Conservation (phyloP, 75 land plant species). For the Ceratopteris richardii region DNA sequence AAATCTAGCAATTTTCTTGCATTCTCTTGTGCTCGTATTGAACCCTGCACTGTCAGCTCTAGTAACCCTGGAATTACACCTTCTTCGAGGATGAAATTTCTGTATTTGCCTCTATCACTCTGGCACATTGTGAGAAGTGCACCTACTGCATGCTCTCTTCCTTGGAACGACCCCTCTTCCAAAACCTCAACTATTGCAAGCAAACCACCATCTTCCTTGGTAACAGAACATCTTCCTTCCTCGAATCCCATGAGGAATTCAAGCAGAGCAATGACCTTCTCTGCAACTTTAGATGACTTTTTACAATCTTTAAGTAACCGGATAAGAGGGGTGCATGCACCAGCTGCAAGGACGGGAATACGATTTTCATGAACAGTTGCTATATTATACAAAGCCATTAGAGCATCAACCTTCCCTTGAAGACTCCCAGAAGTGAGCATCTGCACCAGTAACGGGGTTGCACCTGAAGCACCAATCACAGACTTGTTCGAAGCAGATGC, state of each 20-base stretch:
- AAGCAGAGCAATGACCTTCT: slow-evolving; percentile 46
- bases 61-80: slow-evolving; percentile 68
- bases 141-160: slow-evolving; percentile 53
- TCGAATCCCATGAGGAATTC: slow-evolving; percentile 43
- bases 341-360: slow-evolving; percentile 21
- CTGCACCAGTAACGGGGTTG: slow-evolving; percentile 57
- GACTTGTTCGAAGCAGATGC: slow-evolving; percentile 48
- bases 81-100: slow-evolving; percentile 55
- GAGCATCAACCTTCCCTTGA: slow-evolving; percentile 67
- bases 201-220: slow-evolving; percentile 43
- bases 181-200: slow-evolving; percentile 53
- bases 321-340: slow-evolving; percentile 37
- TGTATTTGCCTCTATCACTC: slow-evolving; percentile 41
- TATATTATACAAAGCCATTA: slow-evolving; percentile 55
- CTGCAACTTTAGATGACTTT: slow-evolving; percentile 58
- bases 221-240: slow-evolving; percentile 39
- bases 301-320: slow-evolving; percentile 48
- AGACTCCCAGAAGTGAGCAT: slow-evolving; percentile 47
- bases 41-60: slow-evolving; percentile 52
- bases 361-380: slow-evolving; percentile 31
- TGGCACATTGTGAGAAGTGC: slow-evolving; percentile 38
- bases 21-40: slow-evolving; percentile 32
- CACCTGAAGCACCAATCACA: slow-evolving; percentile 45
- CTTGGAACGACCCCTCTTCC: slow-evolving; percentile 53
- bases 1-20: slow-evolving; percentile 49